Evolutionary conservation across 306 rosid genomes (phyloP).

Genomic region (Hippophae gyantsensis): DNA sequence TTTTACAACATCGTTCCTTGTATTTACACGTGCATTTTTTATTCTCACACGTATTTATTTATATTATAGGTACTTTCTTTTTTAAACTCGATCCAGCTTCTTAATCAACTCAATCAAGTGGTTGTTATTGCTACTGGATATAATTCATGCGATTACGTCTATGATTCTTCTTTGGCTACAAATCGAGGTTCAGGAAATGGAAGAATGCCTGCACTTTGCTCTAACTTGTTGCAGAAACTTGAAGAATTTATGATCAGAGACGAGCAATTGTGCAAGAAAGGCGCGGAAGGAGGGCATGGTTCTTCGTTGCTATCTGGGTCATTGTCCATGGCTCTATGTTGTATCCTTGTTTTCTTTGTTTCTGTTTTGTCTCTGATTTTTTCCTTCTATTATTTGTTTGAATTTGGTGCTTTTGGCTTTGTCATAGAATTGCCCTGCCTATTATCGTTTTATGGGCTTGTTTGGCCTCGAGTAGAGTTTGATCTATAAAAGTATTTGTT

Average conservation of each 20-base stretch:
- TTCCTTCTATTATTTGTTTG: background rate
- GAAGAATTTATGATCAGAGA: conserved; percentile 55
- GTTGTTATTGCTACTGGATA: conserved; percentile 85
- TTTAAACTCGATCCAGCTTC: conserved; percentile 63
- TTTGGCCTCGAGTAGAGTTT: too few species aligned
- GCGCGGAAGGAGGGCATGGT: conserved; percentile 31
- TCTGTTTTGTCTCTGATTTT: background rate
- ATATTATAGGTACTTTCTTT: conserved; percentile 58
- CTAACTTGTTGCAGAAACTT: conserved; percentile 49
- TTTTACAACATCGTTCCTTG: too few species aligned
- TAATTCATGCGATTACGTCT: conserved; percentile 65
- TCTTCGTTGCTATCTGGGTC: conserved; percentile 80
- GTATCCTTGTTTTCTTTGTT: conserved; percentile 48
- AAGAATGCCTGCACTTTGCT: conserved; percentile 64
- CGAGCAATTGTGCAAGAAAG: conserved; percentile 35
- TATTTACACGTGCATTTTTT: background rate
- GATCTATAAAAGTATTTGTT: too few species aligned
- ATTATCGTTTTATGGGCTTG: too few species aligned
- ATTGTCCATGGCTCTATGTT: conserved; percentile 86
- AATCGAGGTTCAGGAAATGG: conserved; percentile 44
- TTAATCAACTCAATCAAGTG: conserved; percentile 76
- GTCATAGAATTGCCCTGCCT: background rate
- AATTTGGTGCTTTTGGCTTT: background rate
- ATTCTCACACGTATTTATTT: background rate
- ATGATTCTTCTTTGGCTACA: conserved; percentile 46